Base-by-base conservation (phyloP, 78 protist genomes). In the Goniomonas avonlea region DNA sequence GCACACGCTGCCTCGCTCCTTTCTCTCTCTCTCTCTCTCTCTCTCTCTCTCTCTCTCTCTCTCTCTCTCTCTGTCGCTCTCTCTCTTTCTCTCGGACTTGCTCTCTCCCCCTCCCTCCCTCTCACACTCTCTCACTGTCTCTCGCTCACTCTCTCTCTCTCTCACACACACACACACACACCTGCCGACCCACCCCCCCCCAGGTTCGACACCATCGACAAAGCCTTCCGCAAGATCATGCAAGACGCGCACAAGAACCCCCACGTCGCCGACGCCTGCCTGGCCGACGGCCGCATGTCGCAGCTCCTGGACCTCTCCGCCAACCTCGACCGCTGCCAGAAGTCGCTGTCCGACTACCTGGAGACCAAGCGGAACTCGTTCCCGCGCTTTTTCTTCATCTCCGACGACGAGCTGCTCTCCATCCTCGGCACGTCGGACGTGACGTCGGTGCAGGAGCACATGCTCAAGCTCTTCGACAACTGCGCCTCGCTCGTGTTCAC, bases 331-430 rank as follows among this genome's bases (percentile, higher is more conserved):
- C 29, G 21, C 38, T 91, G 96, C 79, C 95, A 95, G 71, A 85
- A 88, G 81, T 43, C 73, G 27, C 88, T 92, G 21, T 32, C 80
- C 20, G 88, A 90, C 34, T 95, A 92, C 82, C 85, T 95, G 35
- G 93, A 95, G 43, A 55, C 88, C 5, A 95, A 95, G 87, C 81
- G 98, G 3, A 59, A 59, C 9, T 65, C 90, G 2, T 95, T 92
- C 85, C 91, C 98, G n/a, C 81, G 98, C 37, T 94, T 94, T 87
- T 94, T 69, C 81, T 94, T 94, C 90, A 86, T 94, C 39, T 88
- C 95, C 9, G 96, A 95, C 70, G 98, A 95, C 60, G 96, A 95
- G 76, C 86, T 95, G 39, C 82, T 95, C 9, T 55, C 81, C 5
- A 88, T 95, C 39, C 85, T 95, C 17, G 93, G 92, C 45, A 48